Base-by-base conservation (phyloP, 768 basidiomycete genomes). In the Tylopilus subfusipes region DNA sequence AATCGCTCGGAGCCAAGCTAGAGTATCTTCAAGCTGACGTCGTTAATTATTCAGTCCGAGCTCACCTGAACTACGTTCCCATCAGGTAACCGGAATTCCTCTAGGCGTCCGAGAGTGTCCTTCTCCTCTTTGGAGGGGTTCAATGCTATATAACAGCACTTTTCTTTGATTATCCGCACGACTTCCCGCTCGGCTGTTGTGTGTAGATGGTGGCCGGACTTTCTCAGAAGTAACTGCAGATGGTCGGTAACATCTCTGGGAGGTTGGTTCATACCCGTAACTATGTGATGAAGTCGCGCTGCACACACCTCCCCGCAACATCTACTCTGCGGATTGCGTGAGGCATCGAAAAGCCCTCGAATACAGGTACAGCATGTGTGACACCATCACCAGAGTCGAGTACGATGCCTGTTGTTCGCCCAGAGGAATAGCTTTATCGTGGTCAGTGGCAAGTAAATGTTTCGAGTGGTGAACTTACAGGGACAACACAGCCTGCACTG, bases 341-440 rank as follows among this genome's bases (percentile, higher is more conserved):
- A 40, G 95, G 94, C 93, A 98, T 98, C 7, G 93, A 95, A 77
- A 98, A 98, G 1, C 97, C 97, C 67, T 99, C 97, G 65, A 95
- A 99, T 18, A 99, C 95, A 4, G 97, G 97, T 3, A 99, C 97
- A 14, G 97, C 93, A 58, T 99, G 97, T 22, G 97, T 98, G 9
- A 99, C 97, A 25, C 97, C 97, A 67, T 99, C 97, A 12, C 97
- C 97, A 6, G 96, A 98, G 69, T 99, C 97, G 19, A 99, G 82
- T 2, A 99, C 97, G 55, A 98, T 97, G n/a, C 97, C 97, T 34
- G 97, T 98, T 59, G 97, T 98, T 58, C 97, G 83, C 30, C 97
- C 97, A 16, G 95, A 97, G 4, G 97, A 96, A 75, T 99, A 99
- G 70, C 96, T 98, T 70, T 7, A 50, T 55, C 29, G 61, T 36